Conservation (phyloP, 2,329 filamentous ascomycete genomes). For the Cordyceps cateniannulata region DNA sequence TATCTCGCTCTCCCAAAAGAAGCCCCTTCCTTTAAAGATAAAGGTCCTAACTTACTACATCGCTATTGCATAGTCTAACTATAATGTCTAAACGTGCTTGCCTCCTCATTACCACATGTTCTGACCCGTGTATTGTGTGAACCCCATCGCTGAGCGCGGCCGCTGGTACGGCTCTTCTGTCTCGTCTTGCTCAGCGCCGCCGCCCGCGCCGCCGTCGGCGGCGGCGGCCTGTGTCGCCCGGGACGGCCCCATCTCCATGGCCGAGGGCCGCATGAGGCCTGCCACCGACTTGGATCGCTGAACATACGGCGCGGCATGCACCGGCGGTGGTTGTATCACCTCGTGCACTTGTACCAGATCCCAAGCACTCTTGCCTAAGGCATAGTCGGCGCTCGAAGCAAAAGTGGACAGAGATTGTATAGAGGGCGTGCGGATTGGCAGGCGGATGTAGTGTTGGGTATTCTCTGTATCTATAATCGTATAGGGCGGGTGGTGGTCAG, state of each 20-base stretch:
- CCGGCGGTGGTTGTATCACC: background rate
- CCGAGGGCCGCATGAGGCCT: background rate
- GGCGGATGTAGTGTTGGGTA: conserved; percentile 17
- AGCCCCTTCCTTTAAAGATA: background rate
- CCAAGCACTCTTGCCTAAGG: conserved; percentile 14
- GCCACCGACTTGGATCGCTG: conserved; percentile 3
- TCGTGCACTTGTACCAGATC: conserved; percentile 16
- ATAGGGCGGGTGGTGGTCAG: conserved; percentile 26
- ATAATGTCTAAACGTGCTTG: background rate
- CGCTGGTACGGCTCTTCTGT: background rate
- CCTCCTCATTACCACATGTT: conserved; percentile 3
- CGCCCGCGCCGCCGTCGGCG: background rate
- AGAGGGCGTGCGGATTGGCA: background rate
- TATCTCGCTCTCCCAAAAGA: background rate
- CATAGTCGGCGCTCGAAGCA: conserved; percentile 8
- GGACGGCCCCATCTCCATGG: background rate
- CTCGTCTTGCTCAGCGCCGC: background rate
- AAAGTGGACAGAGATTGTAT: conserved; percentile 1
- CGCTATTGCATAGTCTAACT: conserved; percentile 19
- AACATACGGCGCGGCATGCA: background rate
- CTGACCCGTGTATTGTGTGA: background rate
- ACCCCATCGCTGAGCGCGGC: background rate
- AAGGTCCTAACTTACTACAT: background rate
- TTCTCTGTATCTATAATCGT: conserved; percentile 25
- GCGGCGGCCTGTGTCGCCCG: background rate